phyloP scores from a whole-genome alignment of 139 green algal genomes.

The Marvania coccoides region DNA sequence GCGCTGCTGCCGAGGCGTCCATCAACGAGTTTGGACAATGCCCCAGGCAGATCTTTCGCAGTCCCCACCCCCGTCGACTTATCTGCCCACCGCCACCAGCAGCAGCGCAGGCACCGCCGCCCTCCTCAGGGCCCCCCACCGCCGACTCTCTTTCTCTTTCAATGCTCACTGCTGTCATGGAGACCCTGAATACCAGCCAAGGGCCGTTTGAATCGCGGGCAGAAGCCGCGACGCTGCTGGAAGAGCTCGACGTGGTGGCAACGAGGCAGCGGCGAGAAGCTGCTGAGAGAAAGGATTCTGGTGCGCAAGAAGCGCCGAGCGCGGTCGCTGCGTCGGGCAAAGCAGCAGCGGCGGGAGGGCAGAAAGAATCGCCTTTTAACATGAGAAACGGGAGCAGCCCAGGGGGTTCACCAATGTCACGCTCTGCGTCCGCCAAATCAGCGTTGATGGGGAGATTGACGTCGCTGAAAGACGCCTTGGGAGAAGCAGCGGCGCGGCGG shows the following conservation, averaged over 20 bases:
- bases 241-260: constrained; percentile 26
- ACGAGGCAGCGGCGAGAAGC: background rate
- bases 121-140: constrained; percentile 22
- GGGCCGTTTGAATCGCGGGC: background rate
- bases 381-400: too few relatives aligned
- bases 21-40: constrained; percentile 90
- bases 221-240: constrained; percentile 22
- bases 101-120: constrained; percentile 7
- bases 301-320: too few relatives aligned
- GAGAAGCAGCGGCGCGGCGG: too few relatives aligned
- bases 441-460: too few relatives aligned
- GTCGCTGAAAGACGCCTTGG: too few relatives aligned
- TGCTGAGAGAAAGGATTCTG: background rate
- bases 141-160: constrained; percentile 46
- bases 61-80: constrained; percentile 44
- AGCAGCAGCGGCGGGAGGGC: constrained; percentile 3
- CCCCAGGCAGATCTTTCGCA: constrained; percentile 76
- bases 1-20: constrained; percentile 13
- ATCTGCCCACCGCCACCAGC: constrained; percentile 20
- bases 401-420: too few relatives aligned
- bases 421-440: too few relatives aligned
- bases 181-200: background rate
- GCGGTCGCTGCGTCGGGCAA: too few relatives aligned
- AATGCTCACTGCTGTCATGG: constrained; percentile 56
- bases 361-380: background rate